Evolutionary conservation across 345 rosid species (phyloP).

Genomic region (Erucastrum elatum): DNA sequence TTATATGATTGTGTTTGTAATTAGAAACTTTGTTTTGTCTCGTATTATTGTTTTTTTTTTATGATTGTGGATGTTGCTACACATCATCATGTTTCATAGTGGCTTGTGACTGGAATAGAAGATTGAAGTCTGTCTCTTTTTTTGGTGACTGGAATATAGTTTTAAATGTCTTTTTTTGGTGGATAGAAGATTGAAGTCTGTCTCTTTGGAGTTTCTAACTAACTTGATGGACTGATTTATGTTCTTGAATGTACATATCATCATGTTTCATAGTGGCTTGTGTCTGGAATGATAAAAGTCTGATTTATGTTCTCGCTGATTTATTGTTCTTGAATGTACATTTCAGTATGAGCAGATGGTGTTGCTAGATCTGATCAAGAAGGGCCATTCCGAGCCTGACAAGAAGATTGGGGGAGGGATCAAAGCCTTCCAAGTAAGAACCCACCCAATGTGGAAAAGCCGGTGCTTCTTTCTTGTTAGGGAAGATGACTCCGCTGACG

Average conservation of each 20-base stretch:
- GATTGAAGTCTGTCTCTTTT: neutral
- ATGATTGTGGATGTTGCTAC: conserved; percentile 13
- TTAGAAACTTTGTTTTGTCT: neutral
- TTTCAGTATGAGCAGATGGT: conserved; percentile 79
- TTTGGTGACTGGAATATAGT: too few relatives aligned
- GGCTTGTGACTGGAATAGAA: neutral
- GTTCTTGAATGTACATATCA: conserved; percentile 4
- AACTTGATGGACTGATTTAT: neutral
- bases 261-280: too few relatives aligned
- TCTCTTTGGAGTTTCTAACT: neutral
- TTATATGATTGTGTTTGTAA: neutral
- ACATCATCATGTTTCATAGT: neutral
- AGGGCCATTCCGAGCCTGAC: conserved; percentile 79
- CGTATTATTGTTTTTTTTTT: neutral
- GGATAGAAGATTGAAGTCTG: too few relatives aligned
- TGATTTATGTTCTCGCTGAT: neutral
- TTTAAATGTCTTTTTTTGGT: too few relatives aligned
- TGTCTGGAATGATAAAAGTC: too few relatives aligned
- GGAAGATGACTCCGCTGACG: conserved; percentile 70
- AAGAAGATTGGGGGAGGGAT: conserved; percentile 79
- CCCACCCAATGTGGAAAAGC: conserved; percentile 76
- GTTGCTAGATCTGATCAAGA: conserved; percentile 71
- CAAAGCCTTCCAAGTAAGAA: conserved; percentile 66
- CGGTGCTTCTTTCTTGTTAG: conserved; percentile 80
- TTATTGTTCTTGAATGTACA: neutral